Evolutionary conservation across 768 basidiomycete genomes (phyloP).

Genomic region (Leucocoprinus leucothites): DNA sequence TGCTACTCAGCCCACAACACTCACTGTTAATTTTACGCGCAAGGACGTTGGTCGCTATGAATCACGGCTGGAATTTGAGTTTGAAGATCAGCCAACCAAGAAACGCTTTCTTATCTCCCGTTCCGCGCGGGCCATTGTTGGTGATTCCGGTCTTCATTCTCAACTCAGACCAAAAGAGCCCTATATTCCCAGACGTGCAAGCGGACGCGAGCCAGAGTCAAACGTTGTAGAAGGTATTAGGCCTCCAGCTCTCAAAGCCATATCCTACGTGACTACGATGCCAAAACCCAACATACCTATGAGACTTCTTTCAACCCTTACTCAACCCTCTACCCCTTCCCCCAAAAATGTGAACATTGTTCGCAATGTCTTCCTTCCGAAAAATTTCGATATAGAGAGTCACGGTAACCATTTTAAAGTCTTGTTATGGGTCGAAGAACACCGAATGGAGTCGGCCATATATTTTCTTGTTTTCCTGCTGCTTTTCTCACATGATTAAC

Average conservation of each 20-base stretch:
- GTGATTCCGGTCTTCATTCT: constrained; percentile 41
- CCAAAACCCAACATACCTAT: constrained; percentile 37
- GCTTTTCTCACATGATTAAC: neutral
- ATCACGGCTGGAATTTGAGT: constrained; percentile 50
- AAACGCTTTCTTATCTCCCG: constrained; percentile 49
- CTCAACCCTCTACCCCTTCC: constrained; percentile 26
- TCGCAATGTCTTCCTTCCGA: constrained; percentile 36
- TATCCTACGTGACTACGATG: constrained; percentile 39
- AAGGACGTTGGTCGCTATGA: constrained; percentile 44
- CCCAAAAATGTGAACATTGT: constrained; percentile 30
- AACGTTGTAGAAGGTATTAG: constrained; percentile 38
- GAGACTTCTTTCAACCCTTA: constrained; percentile 22
- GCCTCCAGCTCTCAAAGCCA: constrained; percentile 37
- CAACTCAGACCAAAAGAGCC: constrained; percentile 41
- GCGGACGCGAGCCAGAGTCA: constrained; percentile 27
- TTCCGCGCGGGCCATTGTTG: constrained; percentile 40
- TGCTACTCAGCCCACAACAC: constrained; percentile 19
- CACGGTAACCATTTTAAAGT: constrained; percentile 47
- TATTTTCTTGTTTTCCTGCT: neutral
- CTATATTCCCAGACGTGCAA: constrained; percentile 38
- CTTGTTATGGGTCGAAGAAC: constrained; percentile 58
- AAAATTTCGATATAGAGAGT: constrained; percentile 28
- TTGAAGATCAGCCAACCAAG: constrained; percentile 41
- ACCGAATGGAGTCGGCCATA: constrained; percentile 34
- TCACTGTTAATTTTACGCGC: constrained; percentile 33